These are phyloP conservation scores for Blastobotrys robertii DNA, from an alignment of 805 yeast species.

Conservation along the genomic window DNA sequence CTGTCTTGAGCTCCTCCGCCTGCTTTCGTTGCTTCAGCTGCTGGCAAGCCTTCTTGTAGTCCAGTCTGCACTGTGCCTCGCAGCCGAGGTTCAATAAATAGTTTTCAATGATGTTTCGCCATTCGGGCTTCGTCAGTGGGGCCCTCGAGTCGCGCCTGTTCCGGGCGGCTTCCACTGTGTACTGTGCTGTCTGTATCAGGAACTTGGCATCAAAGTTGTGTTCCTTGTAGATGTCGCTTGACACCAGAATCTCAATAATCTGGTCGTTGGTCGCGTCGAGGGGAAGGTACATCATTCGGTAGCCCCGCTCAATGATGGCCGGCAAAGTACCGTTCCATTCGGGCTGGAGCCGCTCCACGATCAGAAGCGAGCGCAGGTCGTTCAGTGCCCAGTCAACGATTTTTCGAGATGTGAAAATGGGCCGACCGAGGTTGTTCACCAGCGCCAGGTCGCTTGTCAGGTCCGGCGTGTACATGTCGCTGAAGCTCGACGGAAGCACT, in stretches of 20 bases:
- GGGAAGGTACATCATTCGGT: slow-evolving; percentile 44
- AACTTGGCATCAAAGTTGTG: slow-evolving; percentile 46
- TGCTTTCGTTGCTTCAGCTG: slow-evolving; percentile 14
- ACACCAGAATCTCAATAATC: slow-evolving; percentile 40
- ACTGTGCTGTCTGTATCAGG: slow-evolving; percentile 49
- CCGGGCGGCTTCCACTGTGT: slow-evolving; percentile 47
- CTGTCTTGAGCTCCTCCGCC: slow-evolving; percentile 2
- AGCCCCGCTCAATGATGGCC: slow-evolving; percentile 23
- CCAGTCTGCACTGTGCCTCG: slow-evolving; percentile 48
- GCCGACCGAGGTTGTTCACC: slow-evolving; percentile 35
- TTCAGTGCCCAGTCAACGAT: slow-evolving; percentile 63
- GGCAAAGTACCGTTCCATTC: slow-evolving; percentile 52
- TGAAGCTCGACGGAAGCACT: slow-evolving; percentile 43
- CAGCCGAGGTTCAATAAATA: slow-evolving; percentile 29
- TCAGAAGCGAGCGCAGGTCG: slow-evolving; percentile 55
- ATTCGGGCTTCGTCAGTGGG: slow-evolving; percentile 44
- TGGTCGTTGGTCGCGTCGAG: slow-evolving; percentile 38
- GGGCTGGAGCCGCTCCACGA: slow-evolving; percentile 39
- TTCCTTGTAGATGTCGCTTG: slow-evolving; percentile 58
- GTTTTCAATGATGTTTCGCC: slow-evolving; percentile 69
- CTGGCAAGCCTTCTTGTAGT: slow-evolving; percentile 43
- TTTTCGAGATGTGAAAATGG: slow-evolving; percentile 51
- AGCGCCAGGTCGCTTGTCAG: slow-evolving; percentile 35
- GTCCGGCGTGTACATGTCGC: slow-evolving; percentile 52
- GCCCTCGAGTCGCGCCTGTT: slow-evolving; percentile 15